Conservation (phyloP, 192 early-diverging fungal species). For the Backusella australiensis region DNA sequence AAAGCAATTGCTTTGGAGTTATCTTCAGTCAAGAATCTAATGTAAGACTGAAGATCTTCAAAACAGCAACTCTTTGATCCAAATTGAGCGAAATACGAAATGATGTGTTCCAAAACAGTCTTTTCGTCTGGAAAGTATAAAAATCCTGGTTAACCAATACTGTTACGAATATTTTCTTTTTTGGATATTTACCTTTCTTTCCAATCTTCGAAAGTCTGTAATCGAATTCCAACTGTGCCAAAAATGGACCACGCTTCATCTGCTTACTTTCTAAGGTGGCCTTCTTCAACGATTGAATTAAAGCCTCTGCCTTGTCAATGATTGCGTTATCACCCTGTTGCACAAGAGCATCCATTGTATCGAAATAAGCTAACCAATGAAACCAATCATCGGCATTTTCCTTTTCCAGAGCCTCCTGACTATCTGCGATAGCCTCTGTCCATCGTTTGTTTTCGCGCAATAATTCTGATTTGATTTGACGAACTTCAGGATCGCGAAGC, state of each 20-base stretch:
- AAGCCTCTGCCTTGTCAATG: slow-evolving; percentile 39
- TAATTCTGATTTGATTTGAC: slow-evolving; percentile 54
- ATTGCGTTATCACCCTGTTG: slow-evolving; percentile 25
- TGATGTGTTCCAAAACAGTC: slow-evolving; percentile 36
- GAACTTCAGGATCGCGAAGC: slow-evolving; percentile 72
- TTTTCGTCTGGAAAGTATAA: not conserved
- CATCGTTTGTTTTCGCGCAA: slow-evolving; percentile 49
- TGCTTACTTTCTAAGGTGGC: slow-evolving; percentile 35
- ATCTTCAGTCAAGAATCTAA: slow-evolving; percentile 30
- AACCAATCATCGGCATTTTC: slow-evolving; percentile 72
- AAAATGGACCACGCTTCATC: slow-evolving; percentile 66
- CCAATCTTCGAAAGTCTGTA: slow-evolving; percentile 29
- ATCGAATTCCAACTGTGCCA: slow-evolving; percentile 66
- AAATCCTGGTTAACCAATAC: not conserved
- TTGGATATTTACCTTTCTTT: slow-evolving; percentile 33
- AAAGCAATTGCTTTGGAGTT: slow-evolving; percentile 31
- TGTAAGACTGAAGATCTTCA: slow-evolving; percentile 69
- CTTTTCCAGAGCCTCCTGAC: slow-evolving; percentile 41
- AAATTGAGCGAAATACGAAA: slow-evolving; percentile 60
- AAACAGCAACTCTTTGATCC: slow-evolving; percentile 68
- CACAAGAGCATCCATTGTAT: slow-evolving; percentile 46
- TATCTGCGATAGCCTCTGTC: slow-evolving; percentile 42
- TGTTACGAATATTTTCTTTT: not conserved
- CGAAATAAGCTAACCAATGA: slow-evolving; percentile 57
- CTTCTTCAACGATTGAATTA: slow-evolving; percentile 37